A percentile compares a stretch with the other conserved stretches of the same genome.
Evolutionary conservation across 148 eudicot genomes (phyloP).

Genomic region (Camellia sinensis): DNA sequence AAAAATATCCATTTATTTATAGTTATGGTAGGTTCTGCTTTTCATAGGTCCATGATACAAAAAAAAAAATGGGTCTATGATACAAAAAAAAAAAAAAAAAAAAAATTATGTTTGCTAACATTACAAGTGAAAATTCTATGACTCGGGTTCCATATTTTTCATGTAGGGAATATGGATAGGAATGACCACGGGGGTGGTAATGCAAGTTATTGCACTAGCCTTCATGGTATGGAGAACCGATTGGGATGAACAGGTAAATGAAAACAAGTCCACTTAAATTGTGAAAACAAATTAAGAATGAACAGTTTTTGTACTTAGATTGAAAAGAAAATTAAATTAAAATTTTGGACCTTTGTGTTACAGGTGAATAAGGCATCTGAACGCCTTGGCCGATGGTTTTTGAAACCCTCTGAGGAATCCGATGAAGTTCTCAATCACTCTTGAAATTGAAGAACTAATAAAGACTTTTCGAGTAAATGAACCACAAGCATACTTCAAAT

Average conservation of each 20-base stretch:
- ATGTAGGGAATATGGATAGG: slow-evolving; percentile 68
- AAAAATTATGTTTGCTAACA: not conserved
- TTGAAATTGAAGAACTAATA: not conserved
- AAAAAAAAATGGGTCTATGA: too few relatives aligned
- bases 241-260: slow-evolving; percentile 74
- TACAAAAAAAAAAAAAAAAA: too few relatives aligned
- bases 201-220: slow-evolving; percentile 47
- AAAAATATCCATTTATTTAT: too few relatives aligned
- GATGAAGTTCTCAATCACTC: slow-evolving; percentile 11
- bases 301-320: not conserved
- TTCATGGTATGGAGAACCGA: slow-evolving; percentile 62
- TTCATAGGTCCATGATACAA: too few relatives aligned
- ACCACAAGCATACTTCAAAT: too few relatives aligned
- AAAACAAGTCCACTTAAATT: too few relatives aligned
- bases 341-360: not conserved
- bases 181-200: slow-evolving; percentile 52
- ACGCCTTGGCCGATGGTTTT: slow-evolving; percentile 28
- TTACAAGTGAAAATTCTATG: not conserved
- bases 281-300: not conserved
- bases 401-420: slow-evolving; percentile 26
- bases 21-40: too few relatives aligned
- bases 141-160: not conserved
- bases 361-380: slow-evolving; percentile 52
- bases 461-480: not conserved
- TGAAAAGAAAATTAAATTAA: too few relatives aligned